A percentile compares a stretch with the other conserved stretches of the same genome.
These are phyloP conservation scores for Aspergillus hiratsukae DNA, from an alignment of 2,329 filamentous ascomycete species.

Conservation along the genomic window DNA sequence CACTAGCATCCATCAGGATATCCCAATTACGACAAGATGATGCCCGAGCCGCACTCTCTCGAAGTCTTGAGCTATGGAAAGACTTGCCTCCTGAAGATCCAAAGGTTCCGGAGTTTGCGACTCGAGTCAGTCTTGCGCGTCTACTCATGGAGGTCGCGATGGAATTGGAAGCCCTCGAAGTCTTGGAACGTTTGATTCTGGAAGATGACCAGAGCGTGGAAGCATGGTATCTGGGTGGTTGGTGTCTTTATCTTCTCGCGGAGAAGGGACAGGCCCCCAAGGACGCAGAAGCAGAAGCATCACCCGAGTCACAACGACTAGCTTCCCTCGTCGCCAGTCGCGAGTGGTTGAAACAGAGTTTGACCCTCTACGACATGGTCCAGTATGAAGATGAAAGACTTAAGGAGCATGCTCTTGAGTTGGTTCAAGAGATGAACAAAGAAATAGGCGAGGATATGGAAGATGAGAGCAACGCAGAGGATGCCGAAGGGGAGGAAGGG, in stretches of 20 bases:
- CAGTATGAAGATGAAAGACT: slow-evolving; percentile 63
- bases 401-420: slow-evolving; percentile 41
- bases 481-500: slow-evolving; percentile 50
- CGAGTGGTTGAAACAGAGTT: slow-evolving; percentile 76
- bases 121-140: slow-evolving; percentile 75
- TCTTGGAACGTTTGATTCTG: slow-evolving; percentile 74
- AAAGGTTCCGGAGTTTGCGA: slow-evolving; percentile 77
- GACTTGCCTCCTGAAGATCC: slow-evolving; percentile 68
- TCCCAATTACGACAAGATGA: slow-evolving; percentile 78
- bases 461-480: slow-evolving; percentile 53
- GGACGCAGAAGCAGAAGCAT: slow-evolving; percentile 29
- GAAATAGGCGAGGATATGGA: slow-evolving; percentile 59
- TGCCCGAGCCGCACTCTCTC: slow-evolving; percentile 69
- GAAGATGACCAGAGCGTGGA: slow-evolving; percentile 96
- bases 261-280: slow-evolving; percentile 41
- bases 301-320: slow-evolving; percentile 51
- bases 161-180: slow-evolving; percentile 77
- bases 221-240: slow-evolving; percentile 94
- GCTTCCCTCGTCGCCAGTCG: slow-evolving; percentile 68
- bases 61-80: slow-evolving; percentile 80
- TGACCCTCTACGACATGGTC: slow-evolving; percentile 71
- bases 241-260: slow-evolving; percentile 73
- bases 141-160: slow-evolving; percentile 86
- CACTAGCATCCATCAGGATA: slow-evolving; percentile 86
- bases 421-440: slow-evolving; percentile 53